Evolutionary conservation across 371 early-diverging fungal species (phyloP).

Genomic region (Mucor racemosus): DNA sequence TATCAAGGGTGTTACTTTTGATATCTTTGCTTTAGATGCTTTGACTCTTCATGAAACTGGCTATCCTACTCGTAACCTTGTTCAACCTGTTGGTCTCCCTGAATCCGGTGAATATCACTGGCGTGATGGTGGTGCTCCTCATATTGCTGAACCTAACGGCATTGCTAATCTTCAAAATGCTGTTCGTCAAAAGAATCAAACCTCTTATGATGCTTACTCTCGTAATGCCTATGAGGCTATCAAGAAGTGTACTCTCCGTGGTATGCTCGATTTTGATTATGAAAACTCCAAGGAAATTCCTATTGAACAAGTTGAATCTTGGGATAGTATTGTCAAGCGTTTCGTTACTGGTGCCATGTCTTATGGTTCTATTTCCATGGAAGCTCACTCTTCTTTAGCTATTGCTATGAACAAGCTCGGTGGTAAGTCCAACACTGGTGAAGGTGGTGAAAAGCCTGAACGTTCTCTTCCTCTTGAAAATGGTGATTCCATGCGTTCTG

Average conservation of each 20-base stretch:
- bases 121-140: slow-evolving; percentile 91
- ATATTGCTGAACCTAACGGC: slow-evolving; percentile 88
- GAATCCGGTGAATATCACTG: slow-evolving; percentile 97
- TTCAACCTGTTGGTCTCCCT: slow-evolving; percentile 70
- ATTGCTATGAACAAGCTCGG: slow-evolving; percentile 95
- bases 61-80: slow-evolving; percentile 76
- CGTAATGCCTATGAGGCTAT: slow-evolving; percentile 79
- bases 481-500: slow-evolving; percentile 85
- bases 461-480: slow-evolving; percentile 72
- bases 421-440: slow-evolving; percentile 97
- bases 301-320: slow-evolving; percentile 95
- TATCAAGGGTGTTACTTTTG: slow-evolving; percentile 91
- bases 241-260: slow-evolving; percentile 92
- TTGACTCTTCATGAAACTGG: slow-evolving; percentile 86
- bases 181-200: slow-evolving; percentile 89
- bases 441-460: slow-evolving; percentile 95
- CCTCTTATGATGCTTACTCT: slow-evolving; percentile 86
- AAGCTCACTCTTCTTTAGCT: slow-evolving; percentile 92
- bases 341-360: slow-evolving; percentile 99
- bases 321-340: slow-evolving; percentile 93
- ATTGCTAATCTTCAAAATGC: slow-evolving; percentile 95
- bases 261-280: slow-evolving; percentile 89
- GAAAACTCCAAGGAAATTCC: slow-evolving; percentile 77
- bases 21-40: slow-evolving; percentile 88
- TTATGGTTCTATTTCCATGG: slow-evolving; percentile 96